These are phyloP conservation scores for Protea cynaroides DNA, from an alignment of 164 flowering plant genomes.

Conservation along the genomic window DNA sequence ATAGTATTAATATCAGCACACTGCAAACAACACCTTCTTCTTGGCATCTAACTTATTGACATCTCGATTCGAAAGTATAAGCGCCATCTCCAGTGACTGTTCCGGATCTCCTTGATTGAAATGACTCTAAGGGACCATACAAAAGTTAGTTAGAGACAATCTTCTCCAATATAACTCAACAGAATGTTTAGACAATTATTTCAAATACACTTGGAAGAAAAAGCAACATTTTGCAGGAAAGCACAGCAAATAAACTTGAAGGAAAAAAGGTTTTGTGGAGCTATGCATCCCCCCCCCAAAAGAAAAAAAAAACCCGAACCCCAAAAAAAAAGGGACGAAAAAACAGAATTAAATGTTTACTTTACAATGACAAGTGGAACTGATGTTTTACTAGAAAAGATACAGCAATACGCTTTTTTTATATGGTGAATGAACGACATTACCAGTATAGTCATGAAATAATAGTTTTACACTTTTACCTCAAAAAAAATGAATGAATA, in stretches of 20 bases:
- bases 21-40: slow-evolving; percentile 49
- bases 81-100: slow-evolving; percentile 58
- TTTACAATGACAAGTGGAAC: too few species aligned
- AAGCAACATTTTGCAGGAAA: background rate
- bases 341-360: too few species aligned
- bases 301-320: too few species aligned
- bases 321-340: too few species aligned
- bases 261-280: too few species aligned
- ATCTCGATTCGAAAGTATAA: slow-evolving; percentile 45
- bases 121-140: slow-evolving; percentile 30
- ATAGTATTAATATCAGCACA: slow-evolving; percentile 2
- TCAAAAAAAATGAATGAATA: too few species aligned
- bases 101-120: slow-evolving; percentile 36
- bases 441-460: too few species aligned
- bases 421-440: too few species aligned
- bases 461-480: too few species aligned
- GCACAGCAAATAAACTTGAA: background rate
- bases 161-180: slow-evolving; percentile 1
- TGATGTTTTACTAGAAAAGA: too few species aligned
- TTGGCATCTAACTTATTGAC: slow-evolving; percentile 35
- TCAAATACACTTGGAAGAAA: background rate
- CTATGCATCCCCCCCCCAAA: too few species aligned
- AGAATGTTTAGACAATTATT: background rate
- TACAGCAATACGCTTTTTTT: too few species aligned
- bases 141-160: slow-evolving; percentile 8